These are phyloP conservation scores for Podaxis rugospora DNA, from an alignment of 768 basidiomycete species.

Conservation along the genomic window DNA sequence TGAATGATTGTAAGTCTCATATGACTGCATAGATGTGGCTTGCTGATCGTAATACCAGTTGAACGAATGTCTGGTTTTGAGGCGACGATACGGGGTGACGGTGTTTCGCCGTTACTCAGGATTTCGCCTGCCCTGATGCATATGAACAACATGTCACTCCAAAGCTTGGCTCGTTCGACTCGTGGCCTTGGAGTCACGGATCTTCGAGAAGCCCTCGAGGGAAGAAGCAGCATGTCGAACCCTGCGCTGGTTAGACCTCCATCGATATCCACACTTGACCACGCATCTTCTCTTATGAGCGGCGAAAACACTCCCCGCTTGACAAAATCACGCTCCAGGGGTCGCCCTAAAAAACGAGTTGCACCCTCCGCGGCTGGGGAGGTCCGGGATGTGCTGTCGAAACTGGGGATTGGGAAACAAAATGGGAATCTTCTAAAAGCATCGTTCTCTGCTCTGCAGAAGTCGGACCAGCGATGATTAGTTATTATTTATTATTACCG, in stretches of 20 bases:
- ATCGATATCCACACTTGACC: slow-evolving; percentile 76
- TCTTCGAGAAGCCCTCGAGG: slow-evolving; percentile 84
- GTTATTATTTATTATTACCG: background rate
- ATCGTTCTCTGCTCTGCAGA: slow-evolving; percentile 53
- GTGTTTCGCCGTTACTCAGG: slow-evolving; percentile 69
- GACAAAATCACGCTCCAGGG: slow-evolving; percentile 49
- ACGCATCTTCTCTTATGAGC: slow-evolving; percentile 47
- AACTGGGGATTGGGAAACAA: slow-evolving; percentile 78
- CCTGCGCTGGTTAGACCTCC: slow-evolving; percentile 62
- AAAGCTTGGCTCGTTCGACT: slow-evolving; percentile 74
- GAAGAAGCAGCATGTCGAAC: slow-evolving; percentile 79
- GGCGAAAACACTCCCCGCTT: slow-evolving; percentile 32
- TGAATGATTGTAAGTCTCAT: slow-evolving; percentile 63
- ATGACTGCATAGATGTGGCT: background rate
- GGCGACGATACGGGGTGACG: slow-evolving; percentile 55
- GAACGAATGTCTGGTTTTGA: slow-evolving; percentile 54
- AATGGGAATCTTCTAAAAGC: slow-evolving; percentile 61
- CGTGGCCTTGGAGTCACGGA: slow-evolving; percentile 85
- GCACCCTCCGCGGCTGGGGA: slow-evolving; percentile 55
- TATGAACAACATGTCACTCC: slow-evolving; percentile 85
- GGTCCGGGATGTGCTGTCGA: slow-evolving; percentile 77
- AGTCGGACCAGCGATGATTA: slow-evolving; percentile 10
- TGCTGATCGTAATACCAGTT: slow-evolving; percentile 18
- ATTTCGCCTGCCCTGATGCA: slow-evolving; percentile 87
- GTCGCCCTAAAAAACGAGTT: slow-evolving; percentile 38